Conservation (phyloP, 1,139 yeast species). For the Meyerozyma elateridarum region DNA sequence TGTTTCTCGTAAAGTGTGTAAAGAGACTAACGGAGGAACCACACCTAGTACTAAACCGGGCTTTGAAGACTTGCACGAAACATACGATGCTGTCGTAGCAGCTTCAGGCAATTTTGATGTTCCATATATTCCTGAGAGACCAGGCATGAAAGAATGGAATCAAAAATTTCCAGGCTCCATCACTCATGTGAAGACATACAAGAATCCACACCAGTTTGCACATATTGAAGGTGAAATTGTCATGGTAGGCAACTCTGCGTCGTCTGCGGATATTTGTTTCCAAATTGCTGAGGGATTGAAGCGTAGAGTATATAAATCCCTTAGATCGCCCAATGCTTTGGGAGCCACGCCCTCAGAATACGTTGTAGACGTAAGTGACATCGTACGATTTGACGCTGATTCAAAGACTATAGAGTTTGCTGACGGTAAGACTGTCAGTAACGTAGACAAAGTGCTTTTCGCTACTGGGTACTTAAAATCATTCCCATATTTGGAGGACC, state of each 20-base stretch:
- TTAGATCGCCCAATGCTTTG: conserved; percentile 32
- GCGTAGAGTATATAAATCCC: conserved; percentile 41
- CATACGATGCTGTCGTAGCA: conserved; percentile 50
- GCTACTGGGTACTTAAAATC: conserved; percentile 22
- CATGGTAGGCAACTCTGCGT: conserved; percentile 59
- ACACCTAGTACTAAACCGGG: background rate
- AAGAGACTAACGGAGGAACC: conserved; percentile 4
- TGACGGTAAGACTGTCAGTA: conserved; percentile 1
- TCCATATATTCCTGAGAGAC: conserved; percentile 51
- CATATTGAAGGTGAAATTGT: conserved; percentile 37
- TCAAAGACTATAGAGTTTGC: background rate
- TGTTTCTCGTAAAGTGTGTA: conserved; percentile 1
- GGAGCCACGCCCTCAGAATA: conserved; percentile 39
- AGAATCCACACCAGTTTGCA: conserved; percentile 32
- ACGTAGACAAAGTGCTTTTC: conserved; percentile 2
- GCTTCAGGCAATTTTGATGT: conserved; percentile 56
- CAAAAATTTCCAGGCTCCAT: conserved; percentile 41
- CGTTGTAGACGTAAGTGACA: conserved; percentile 38
- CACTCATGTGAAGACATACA: conserved; percentile 56
- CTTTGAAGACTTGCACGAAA: conserved; percentile 16
- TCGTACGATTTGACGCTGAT: conserved; percentile 21
- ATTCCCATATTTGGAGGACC: conserved; percentile 36
- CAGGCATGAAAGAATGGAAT: conserved; percentile 51
- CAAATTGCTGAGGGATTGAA: conserved; percentile 41
- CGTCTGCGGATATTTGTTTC: conserved; percentile 55